Base-by-base conservation (phyloP, 495 filamentous ascomycete species). In the Chaetomium cochliodes region DNA sequence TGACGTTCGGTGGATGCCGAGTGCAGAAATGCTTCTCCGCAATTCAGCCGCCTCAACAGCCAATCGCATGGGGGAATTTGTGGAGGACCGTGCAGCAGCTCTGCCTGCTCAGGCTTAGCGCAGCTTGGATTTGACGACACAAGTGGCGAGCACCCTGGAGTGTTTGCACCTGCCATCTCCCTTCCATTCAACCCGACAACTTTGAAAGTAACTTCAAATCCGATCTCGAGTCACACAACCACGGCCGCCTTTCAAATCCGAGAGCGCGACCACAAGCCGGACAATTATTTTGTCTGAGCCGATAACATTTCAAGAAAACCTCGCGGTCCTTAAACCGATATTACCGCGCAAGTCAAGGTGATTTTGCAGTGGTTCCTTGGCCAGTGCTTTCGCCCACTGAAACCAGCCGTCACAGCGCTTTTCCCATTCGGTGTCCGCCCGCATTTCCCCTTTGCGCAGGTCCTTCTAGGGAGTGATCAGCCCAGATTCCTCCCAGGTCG, bases 401-500 rank as follows among this genome's bases (percentile, higher is more conserved):
- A 57, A 66, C 62, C 46, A 33, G 42, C 63, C 57, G 41, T 41
- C 50, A 13, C 46, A 68, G 62, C 51, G 41, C 62, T 46, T 66
- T 70, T 60, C 66, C 69, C 61, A 26, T 71, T 71, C 60, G 60
- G 66, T 56, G 15, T 47, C 47, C 56, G 55, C 63, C 64, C 64
- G 49, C 64, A 58, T 74, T 73, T 62, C 58, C 55, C 62, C 57
- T 59, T 44, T 42, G 20, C 33, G 33, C 55, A 22, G 22, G 49
- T 15, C 55, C 63, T 50, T 52, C 37, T 63, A 30, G 63, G 47
- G 41, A 66, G 63, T 51, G 54, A 73, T 75, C 71, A 71, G 70
- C 73, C 69, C 73, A 75, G 71, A 70, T 71, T 74, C 63, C 67
- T 67, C 13, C 55, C 56, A 63, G 60, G 72, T 75, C 73, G 71